These are phyloP conservation scores for Rhizopogon vulgaris DNA, from an alignment of 768 basidiomycete species.

Conservation along the genomic window DNA sequence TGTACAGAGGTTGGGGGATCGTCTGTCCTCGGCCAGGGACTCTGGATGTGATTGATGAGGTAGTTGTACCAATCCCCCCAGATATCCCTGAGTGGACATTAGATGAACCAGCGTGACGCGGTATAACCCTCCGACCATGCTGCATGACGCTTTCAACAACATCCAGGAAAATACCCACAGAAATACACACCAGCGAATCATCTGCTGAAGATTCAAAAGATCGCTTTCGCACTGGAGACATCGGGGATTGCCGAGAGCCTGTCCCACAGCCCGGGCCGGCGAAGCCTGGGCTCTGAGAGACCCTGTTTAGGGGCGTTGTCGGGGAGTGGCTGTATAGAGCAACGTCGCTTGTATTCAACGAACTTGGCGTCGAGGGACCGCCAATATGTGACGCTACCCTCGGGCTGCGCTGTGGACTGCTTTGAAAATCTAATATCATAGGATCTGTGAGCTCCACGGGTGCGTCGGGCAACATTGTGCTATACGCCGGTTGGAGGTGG, in stretches of 20 bases:
- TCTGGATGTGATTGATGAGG: background rate
- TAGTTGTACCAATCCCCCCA: background rate
- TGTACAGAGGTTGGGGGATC: conserved; percentile 21
- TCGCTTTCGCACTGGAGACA: conserved; percentile 17
- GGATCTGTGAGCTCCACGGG: background rate
- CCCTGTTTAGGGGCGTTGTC: conserved; percentile 10
- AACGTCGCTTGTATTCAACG: background rate
- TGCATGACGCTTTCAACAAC: conserved; percentile 13
- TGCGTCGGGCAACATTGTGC: background rate
- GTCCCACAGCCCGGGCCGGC: conserved; percentile 4
- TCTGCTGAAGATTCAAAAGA: conserved; percentile 6
- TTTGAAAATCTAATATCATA: background rate
- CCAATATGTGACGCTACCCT: background rate
- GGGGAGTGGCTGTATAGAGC: conserved; percentile 15
- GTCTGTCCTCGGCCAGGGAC: conserved; percentile 12
- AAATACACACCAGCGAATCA: conserved; percentile 1
- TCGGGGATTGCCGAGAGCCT: conserved; percentile 4
- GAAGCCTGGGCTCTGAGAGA: conserved; percentile 2
- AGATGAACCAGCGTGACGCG: conserved; percentile 10
- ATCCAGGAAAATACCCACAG: conserved; percentile 7
- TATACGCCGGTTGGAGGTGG: background rate
- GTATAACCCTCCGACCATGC: conserved; percentile 13
- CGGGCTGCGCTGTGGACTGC: background rate
- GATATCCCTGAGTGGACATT: conserved; percentile 8
- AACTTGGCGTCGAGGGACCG: conserved; percentile 7